Evolutionary conservation across 352 stramenopile genomes (phyloP), one percentile per base, ranked within the genome.

Genomic region (Pythium monospermum): DNA sequence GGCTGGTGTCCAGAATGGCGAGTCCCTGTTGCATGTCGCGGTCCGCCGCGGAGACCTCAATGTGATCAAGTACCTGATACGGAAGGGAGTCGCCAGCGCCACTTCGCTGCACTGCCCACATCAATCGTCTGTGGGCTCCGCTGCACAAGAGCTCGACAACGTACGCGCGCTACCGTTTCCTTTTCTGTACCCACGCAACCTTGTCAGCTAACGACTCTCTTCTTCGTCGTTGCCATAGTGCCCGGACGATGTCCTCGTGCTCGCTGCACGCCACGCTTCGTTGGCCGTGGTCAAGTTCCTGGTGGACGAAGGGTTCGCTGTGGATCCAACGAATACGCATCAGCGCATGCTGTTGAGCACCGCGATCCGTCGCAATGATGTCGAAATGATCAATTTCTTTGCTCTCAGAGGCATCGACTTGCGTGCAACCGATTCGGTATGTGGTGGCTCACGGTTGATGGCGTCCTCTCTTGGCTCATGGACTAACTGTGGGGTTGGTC

Each of bases 11-110:
- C 36, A 60, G 53, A 25, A 23, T 23, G 19, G 37, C 30, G 44
- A 60, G 37, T 49, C 53, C 3, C 16, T 53, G 12, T 10, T 60
- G 18, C 53, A 60, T 30, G 53, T 54, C 22, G 53, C 53, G 2
- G 44, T 49, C 0, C 44, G 37, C 0, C 15, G 35, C 19, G 37
- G 53, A 0, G 36, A 53, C 8, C 4, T 49, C 10, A 10, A 8
- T 4, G 10, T 54, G 18, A 25, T 60, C 36, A 22, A 49, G 21
- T 60, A 39, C 23, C 38, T 60, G 18, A 1, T 54, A 1, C 19
- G n/a, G 2, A 60, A 49, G n/a, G 36, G 44, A 4, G 44, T 37
- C 1, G 36, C 40, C 26, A 32, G 39, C 1, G 52, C 52, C 15
- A 41, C 52, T 35, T n/a, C 32, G n/a, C 19, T 59, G 35, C 33